phyloP scores from a whole-genome alignment of 2,329 filamentous ascomycete genomes.

The Calonectria multiphialidica region DNA sequence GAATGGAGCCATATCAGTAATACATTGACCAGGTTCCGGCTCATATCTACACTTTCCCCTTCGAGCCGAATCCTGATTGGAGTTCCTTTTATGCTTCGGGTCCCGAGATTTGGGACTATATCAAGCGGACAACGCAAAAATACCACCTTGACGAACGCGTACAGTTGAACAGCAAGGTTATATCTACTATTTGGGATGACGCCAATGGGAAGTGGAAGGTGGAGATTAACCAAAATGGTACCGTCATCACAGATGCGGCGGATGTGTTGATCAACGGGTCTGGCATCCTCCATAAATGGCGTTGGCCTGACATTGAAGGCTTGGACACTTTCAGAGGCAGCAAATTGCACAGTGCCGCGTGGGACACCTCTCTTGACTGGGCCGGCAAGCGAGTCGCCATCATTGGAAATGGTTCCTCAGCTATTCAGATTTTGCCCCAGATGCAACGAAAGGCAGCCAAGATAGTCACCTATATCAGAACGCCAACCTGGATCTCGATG shows the following conservation, averaged over 20 bases:
- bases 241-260: background rate
- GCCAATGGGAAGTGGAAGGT: conserved; percentile 1
- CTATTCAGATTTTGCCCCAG: conserved; percentile 61
- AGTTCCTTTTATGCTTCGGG: conserved; percentile 16
- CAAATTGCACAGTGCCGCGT: conserved; percentile 61
- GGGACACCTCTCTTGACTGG: conserved; percentile 49
- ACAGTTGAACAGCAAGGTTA: conserved; percentile 14
- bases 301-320: conserved; percentile 63
- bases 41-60: conserved; percentile 23
- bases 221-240: background rate
- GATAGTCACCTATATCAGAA: conserved; percentile 40
- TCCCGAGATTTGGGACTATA: conserved; percentile 17
- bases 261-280: conserved; percentile 13
- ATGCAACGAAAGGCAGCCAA: conserved; percentile 49
- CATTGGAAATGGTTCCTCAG: conserved; percentile 64
- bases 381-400: conserved; percentile 59
- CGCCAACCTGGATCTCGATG: conserved; percentile 42
- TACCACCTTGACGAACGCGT: conserved; percentile 19
- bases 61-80: conserved; percentile 25
- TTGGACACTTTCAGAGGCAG: conserved; percentile 61
- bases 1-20: no score
- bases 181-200: conserved; percentile 10
- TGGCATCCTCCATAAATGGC: conserved; percentile 21
- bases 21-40: conserved; percentile 12
- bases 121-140: conserved; percentile 13